Evolutionary conservation across 495 filamentous ascomycete genomes (phyloP).

Genomic region (Penicillium dipodomyicola): DNA sequence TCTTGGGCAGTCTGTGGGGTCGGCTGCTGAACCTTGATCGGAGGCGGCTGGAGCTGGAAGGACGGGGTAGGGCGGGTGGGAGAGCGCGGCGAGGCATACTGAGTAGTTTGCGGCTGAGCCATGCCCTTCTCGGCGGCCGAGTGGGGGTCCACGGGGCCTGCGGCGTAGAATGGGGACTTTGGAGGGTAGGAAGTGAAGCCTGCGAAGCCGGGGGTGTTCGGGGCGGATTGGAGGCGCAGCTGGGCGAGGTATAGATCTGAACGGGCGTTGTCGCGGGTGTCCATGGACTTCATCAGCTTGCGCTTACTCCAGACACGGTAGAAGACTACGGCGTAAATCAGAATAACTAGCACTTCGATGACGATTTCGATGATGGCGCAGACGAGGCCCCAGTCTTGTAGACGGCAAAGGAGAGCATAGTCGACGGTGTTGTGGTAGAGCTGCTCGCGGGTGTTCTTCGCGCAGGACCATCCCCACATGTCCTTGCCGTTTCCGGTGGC

Average conservation of each 20-base stretch:
- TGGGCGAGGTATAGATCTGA: constrained; percentile 95
- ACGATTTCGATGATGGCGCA: constrained; percentile 97
- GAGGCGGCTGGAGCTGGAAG: constrained; percentile 84
- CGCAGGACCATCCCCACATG: constrained; percentile 96
- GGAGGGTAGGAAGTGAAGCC: constrained; percentile 44
- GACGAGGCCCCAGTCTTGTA: constrained; percentile 88
- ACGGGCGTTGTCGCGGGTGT: constrained; percentile 87
- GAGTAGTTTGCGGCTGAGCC: constrained; percentile 35
- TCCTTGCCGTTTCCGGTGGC: constrained; percentile 72
- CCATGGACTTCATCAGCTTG: constrained; percentile 92
- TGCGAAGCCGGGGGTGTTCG: constrained; percentile 85
- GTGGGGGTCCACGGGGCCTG: constrained; percentile 43
- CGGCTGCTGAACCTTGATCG: constrained; percentile 69
- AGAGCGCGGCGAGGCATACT: constrained; percentile 48
- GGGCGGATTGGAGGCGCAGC: constrained; percentile 84
- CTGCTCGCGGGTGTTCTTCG: constrained; percentile 74
- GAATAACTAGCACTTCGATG: constrained; percentile 85
- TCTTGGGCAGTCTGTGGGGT: constrained; percentile 65
- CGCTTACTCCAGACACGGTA: constrained; percentile 96
- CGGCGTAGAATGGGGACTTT: constrained; percentile 43
- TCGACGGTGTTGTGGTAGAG: constrained; percentile 75
- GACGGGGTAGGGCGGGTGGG: constrained; percentile 52
- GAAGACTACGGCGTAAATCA: constrained; percentile 90
- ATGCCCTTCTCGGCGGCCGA: constrained; percentile 59
- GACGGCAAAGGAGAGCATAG: constrained; percentile 90